phyloP scores from a whole-genome alignment of 208 protist genomes.

The Wallacemonas sp. region DNA sequence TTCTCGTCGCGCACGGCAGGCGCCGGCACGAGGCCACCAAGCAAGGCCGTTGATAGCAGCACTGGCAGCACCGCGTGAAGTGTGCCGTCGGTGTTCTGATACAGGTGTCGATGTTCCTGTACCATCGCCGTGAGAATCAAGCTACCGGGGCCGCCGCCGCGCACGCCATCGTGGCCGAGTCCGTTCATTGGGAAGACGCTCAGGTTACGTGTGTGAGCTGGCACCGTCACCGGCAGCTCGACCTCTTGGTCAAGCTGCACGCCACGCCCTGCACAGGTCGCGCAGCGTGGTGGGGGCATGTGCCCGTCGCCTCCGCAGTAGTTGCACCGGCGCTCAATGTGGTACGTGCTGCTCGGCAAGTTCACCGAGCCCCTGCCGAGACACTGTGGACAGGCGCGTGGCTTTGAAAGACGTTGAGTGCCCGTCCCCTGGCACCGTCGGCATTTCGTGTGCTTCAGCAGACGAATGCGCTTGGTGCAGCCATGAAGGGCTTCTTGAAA shows the following conservation, averaged over 20 bases:
- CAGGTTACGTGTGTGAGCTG: constrained; percentile 29
- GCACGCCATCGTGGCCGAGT: constrained; percentile 78
- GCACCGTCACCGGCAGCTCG: constrained; percentile 35
- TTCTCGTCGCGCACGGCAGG: constrained; percentile 10
- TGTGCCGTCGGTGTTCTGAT: constrained; percentile 30
- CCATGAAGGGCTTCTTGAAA: constrained; percentile 77
- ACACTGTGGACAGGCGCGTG: constrained; percentile 77
- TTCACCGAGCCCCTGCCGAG: constrained; percentile 59
- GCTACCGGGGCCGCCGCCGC: constrained; percentile 72
- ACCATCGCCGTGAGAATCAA: constrained; percentile 76
- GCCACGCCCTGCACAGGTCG: constrained; percentile 56
- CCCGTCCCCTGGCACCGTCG: constrained; percentile 50
- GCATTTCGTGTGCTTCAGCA: constrained; percentile 52
- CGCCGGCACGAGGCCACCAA: constrained; percentile 72
- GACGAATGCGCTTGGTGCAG: constrained; percentile 38
- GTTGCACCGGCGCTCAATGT: constrained; percentile 76
- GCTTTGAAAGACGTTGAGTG: constrained; percentile 21
- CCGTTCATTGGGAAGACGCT: constrained; percentile 48
- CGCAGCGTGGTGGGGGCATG: constrained; percentile 59
- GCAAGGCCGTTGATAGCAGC: constrained; percentile 65
- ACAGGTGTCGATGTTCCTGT: constrained; percentile 73
- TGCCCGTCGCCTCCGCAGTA: constrained; percentile 76
- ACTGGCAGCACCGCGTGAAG: constrained; percentile 83
- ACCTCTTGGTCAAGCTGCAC: constrained; percentile 28
- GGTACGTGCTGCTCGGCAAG: constrained; percentile 83